phyloP scores from a whole-genome alignment of 2,329 filamentous ascomycete species.

The Lecanicillium sp. region DNA sequence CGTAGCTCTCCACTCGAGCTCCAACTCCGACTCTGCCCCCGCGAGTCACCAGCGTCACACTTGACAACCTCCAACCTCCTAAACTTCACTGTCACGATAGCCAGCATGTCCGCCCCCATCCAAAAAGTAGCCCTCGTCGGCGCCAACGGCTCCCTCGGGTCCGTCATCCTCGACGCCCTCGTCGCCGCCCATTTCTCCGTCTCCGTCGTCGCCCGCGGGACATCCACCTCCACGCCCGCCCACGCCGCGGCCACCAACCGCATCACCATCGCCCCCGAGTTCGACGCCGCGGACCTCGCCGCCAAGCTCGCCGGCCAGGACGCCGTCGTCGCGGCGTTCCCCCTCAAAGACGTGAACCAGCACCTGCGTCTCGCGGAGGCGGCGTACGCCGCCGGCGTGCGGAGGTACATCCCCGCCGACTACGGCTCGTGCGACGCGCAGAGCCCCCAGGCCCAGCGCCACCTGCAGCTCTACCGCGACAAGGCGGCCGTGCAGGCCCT shows the following conservation, averaged over 20 bases:
- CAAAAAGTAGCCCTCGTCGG: constrained; percentile 30
- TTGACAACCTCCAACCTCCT: neutral
- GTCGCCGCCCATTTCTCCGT: constrained; percentile 40
- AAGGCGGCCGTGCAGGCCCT: constrained; percentile 27
- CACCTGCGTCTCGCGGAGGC: constrained; percentile 49
- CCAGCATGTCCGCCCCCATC: constrained; percentile 16
- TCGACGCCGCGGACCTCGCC: constrained; percentile 33
- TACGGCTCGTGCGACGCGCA: constrained; percentile 38
- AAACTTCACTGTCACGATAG: neutral
- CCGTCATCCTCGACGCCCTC: constrained; percentile 31
- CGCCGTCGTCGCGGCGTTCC: constrained; percentile 42
- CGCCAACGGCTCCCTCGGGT: constrained; percentile 35
- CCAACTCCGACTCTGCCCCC: neutral
- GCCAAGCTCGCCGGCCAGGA: constrained; percentile 49
- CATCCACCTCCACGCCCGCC: constrained; percentile 25
- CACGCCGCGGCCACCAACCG: constrained; percentile 18
- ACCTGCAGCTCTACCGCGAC: constrained; percentile 29
- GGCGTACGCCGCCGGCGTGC: constrained; percentile 52
- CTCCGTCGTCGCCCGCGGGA: constrained; percentile 46
- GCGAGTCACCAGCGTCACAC: neutral
- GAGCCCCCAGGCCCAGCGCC: constrained; percentile 28
- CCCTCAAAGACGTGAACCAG: constrained; percentile 37
- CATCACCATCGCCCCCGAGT: constrained; percentile 24
- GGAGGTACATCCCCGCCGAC: constrained; percentile 57
- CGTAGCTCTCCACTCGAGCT: constrained; percentile 3